Percentiles rank a stretch among this genome's conserved stretches.
phyloP scores from a whole-genome alignment of 2,329 filamentous ascomycete genomes.

The Diplodia intermedia region DNA sequence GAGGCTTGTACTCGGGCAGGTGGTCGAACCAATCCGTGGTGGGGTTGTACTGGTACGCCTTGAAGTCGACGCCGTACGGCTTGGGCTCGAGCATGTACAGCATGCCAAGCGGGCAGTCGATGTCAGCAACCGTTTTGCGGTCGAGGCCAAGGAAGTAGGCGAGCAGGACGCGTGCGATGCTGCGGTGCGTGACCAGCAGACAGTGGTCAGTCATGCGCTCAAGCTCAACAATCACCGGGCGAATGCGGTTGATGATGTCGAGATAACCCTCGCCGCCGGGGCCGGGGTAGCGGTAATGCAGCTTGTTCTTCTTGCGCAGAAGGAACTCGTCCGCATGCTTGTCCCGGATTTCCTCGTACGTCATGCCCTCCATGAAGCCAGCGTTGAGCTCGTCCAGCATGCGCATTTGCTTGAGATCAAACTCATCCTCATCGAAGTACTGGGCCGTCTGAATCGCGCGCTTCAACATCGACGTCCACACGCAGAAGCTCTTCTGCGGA shows the following conservation, averaged over 20 bases:
- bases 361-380: slow-evolving; percentile 91
- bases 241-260: slow-evolving; percentile 93
- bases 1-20: slow-evolving; percentile 79
- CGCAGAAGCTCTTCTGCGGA: slow-evolving; percentile 89
- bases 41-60: slow-evolving; percentile 90
- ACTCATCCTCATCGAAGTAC: slow-evolving; percentile 93
- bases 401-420: slow-evolving; percentile 92
- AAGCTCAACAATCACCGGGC: slow-evolving; percentile 94
- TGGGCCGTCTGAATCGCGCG: slow-evolving; percentile 87
- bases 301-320: slow-evolving; percentile 82
- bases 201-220: slow-evolving; percentile 97
- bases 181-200: slow-evolving; percentile 89
- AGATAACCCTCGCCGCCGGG: slow-evolving; percentile 96
- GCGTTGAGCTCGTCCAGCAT: slow-evolving; percentile 98
- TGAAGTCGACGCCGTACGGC: slow-evolving; percentile 96
- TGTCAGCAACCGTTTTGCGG: slow-evolving; percentile 87
- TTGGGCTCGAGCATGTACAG: slow-evolving; percentile 96
- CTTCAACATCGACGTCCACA: slow-evolving; percentile 97
- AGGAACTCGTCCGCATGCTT: slow-evolving; percentile 81
- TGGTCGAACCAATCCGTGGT: slow-evolving; percentile 81
- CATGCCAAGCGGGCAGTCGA: slow-evolving; percentile 93
- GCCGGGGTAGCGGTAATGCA: slow-evolving; percentile 95
- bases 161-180: slow-evolving; percentile 88
- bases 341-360: slow-evolving; percentile 86
- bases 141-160: slow-evolving; percentile 96